A percentile compares a stretch with the other conserved stretches of the same genome.
Evolutionary conservation across 768 basidiomycete species (phyloP).

Genomic region (Psilocybe subaeruginosa): DNA sequence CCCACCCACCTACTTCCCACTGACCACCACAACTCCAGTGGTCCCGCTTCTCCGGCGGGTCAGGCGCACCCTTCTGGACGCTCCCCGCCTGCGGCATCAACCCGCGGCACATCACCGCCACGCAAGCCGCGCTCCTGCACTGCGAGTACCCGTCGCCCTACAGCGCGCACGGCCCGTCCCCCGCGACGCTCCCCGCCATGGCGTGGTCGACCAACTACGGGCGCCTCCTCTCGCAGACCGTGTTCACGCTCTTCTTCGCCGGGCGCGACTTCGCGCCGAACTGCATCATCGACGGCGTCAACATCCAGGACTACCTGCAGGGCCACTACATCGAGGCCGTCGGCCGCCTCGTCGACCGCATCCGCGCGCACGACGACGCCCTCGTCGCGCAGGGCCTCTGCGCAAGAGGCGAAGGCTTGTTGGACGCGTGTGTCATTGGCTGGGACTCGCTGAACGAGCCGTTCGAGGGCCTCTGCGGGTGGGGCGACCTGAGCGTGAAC

Average conservation of each 20-base stretch:
- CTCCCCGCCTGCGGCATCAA: slow-evolving; percentile 89
- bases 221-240: slow-evolving; percentile 82
- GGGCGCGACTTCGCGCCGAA: slow-evolving; percentile 89
- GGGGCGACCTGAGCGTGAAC: slow-evolving; percentile 66
- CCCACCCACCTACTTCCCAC: not conserved
- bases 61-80: slow-evolving; percentile 95
- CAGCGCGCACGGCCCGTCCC: slow-evolving; percentile 48
- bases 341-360: slow-evolving; percentile 73
- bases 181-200: slow-evolving; percentile 86
- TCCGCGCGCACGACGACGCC: slow-evolving; percentile 58
- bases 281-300: slow-evolving; percentile 87
- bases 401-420: slow-evolving; percentile 32
- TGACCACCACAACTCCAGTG: slow-evolving; percentile 52
- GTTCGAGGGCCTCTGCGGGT: slow-evolving; percentile 74
- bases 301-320: slow-evolving; percentile 91
- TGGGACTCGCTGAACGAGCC: slow-evolving; percentile 99
- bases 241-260: slow-evolving; percentile 95
- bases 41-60: slow-evolving; percentile 94
- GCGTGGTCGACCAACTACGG: slow-evolving; percentile 97
- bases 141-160: slow-evolving; percentile 79
- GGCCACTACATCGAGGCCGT: slow-evolving; percentile 76
- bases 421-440: slow-evolving; percentile 90
- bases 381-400: not conserved
- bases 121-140: slow-evolving; percentile 85
- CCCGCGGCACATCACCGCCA: slow-evolving; percentile 82